Base-by-base conservation (phyloP, 2,329 filamentous ascomycete genomes). In the Magnaporthiopsis incrustans region DNA sequence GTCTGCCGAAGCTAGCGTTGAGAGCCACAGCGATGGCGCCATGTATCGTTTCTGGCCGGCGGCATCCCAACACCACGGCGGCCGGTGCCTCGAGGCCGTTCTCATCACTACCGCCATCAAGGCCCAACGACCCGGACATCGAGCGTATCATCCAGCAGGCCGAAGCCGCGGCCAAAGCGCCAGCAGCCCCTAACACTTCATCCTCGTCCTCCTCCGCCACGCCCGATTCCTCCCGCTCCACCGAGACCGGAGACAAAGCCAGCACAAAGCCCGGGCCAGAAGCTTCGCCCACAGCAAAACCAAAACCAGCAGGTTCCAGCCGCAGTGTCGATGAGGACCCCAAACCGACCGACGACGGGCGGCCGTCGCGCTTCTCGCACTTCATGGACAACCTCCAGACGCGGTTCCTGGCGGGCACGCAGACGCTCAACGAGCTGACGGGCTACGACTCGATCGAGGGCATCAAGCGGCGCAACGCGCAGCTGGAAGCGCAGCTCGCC, bases 381-480 rank as follows among this genome's bases (percentile, higher is more conserved):
- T 79, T 96, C 73, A 96, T 98, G 91, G 95, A 99, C 78, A 88
- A 91, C 67, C 75, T 97, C 26, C 92, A 98, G 73, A 85, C 89
- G 38, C 92, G 94, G 70, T 83, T 96, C 59, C 89, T 97, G 68
- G 84, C 89, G 62, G 93, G 93, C 4, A 91, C 91, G 2, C 91
- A 95, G 73, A 89, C 90, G 65, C 85, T 99, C 76, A 99, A 97
- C 76, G 91, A 93, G 71, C 85, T 97, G 63, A 99, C 95, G 2
- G 95, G 95, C 68, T 99, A 98, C 79, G 90, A 90, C 1, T 87
- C 89, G 58, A 98, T 99, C 74, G 93, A 97, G 75, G 80, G 85
- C 30, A 85, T 99, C 69, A 96, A 97, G 74, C 78, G 80, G 12
- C 86, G 90, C 65, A 98, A 98, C 75, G 82, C 87, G 22, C 75